Evolutionary conservation across 495 filamentous ascomycete genomes (phyloP), one percentile per base, ranked within the genome.

Genomic region (Hamigera avellanea): DNA sequence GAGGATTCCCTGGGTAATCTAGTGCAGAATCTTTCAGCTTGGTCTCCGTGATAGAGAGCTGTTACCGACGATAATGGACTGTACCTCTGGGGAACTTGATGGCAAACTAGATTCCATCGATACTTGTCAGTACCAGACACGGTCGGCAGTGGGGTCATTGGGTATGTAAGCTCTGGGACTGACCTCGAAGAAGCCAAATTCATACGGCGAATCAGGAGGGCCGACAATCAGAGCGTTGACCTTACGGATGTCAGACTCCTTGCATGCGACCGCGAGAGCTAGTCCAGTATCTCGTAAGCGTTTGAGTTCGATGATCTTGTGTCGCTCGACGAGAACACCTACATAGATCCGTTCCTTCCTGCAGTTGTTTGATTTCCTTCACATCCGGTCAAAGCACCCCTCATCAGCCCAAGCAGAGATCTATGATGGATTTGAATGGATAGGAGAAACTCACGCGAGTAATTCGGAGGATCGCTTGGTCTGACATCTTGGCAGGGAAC

Each of bases 131-230:
- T 6, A 30, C 14, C 3, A 6, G 28, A n/a, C 28, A 43, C n/a
- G n/a, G n/a, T n/a, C n/a, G n/a, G 35, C 19, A 33, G 29, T 31
- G 26, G 27, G 23, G 19, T 17, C 1, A 26, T n/a, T n/a, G n/a
- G n/a, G n/a, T 28, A 7, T 5, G 16, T 15, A 16, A 19, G 19
- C 12, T 23, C 21, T 5, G 9, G 13, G 8, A 57, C 68, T 29
- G 32, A 89, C 86, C 75, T 94, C 84, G 50, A 94, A 98, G 68
- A 94, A 95, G 3, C 89, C 91, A 50, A 93, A 93, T 48, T 95
- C 86, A 55, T 98, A 98, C 0, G 91, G 88, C 0, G 91, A 93
- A 36, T 89, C 88, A 33, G 91, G 87, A 6, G 93, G 89, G 0
- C 91, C 91, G 36, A 98, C 74, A 41, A 98, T 84, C 33, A 96